Evolutionary conservation across 2,329 filamentous ascomycete species (phyloP).

Genomic region (Macrophomina tecta): DNA sequence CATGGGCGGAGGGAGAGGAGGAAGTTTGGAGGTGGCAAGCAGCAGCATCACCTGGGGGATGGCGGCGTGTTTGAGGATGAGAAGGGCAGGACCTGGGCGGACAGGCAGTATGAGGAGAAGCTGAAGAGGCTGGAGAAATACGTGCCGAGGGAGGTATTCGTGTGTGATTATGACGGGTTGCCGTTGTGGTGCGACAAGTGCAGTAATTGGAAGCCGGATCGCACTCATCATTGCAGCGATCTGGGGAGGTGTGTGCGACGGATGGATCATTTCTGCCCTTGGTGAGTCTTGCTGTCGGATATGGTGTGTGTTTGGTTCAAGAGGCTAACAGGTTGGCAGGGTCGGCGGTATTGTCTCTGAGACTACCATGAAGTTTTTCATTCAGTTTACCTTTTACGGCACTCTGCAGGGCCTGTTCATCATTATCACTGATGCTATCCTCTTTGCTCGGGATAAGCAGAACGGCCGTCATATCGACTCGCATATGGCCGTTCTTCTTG

Average conservation of each 20-base stretch:
- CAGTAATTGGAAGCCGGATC: slow-evolving; percentile 84
- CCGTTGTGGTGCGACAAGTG: slow-evolving; percentile 87
- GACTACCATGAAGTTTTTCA: slow-evolving; percentile 87
- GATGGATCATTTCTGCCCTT: slow-evolving; percentile 97
- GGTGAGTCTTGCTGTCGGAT: slow-evolving; percentile 43
- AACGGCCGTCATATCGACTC: slow-evolving; percentile 60
- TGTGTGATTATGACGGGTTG: slow-evolving; percentile 82
- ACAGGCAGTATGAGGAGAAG: slow-evolving; percentile 14
- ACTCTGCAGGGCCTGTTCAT: slow-evolving; percentile 69
- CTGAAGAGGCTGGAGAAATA: slow-evolving; percentile 53
- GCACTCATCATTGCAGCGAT: slow-evolving; percentile 85
- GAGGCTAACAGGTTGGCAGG: not conserved
- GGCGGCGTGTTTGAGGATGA: slow-evolving; percentile 19
- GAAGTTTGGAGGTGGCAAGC: slow-evolving; percentile 29
- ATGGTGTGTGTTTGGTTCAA: not conserved
- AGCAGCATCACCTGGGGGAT: slow-evolving; percentile 30
- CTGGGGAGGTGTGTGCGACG: slow-evolving; percentile 81
- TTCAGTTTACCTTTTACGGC: slow-evolving; percentile 82
- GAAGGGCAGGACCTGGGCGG: slow-evolving; percentile 18
- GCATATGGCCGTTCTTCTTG: slow-evolving; percentile 71
- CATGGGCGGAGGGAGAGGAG: slow-evolving; percentile 32
- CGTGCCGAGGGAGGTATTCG: slow-evolving; percentile 81
- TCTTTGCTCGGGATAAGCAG: slow-evolving; percentile 52
- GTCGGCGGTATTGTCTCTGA: slow-evolving; percentile 93
- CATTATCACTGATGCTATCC: slow-evolving; percentile 69